Conservation (phyloP, 495 filamentous ascomycete species). For the Astrothelium macrocarpum region DNA sequence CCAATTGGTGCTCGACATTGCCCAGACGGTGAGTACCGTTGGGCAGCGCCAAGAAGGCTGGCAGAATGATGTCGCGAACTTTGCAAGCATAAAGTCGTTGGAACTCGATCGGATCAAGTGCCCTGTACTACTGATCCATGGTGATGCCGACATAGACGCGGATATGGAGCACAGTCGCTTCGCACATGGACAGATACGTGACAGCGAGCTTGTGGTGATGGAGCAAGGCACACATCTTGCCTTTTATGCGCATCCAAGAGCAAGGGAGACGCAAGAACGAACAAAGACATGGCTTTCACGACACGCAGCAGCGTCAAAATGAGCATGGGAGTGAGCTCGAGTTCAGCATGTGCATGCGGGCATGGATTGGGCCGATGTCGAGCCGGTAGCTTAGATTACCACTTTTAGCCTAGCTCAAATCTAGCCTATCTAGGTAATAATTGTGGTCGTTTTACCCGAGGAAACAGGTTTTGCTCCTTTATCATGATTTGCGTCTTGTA, state of each 20-base stretch:
- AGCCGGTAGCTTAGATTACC: neutral
- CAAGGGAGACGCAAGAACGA: neutral
- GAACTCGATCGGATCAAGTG: neutral
- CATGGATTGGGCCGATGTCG: neutral
- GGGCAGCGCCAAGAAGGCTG: neutral
- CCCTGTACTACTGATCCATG: neutral
- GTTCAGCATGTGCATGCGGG: neutral
- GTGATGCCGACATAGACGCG: neutral
- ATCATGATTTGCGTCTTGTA: no score
- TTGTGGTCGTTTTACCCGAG: neutral
- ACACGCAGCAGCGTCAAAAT: neutral
- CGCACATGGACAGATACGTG: neutral
- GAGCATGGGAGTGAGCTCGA: neutral
- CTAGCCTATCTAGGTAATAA: neutral
- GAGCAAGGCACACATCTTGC: neutral
- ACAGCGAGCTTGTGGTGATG: neutral
- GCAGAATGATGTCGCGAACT: neutral
- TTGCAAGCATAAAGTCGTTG: neutral
- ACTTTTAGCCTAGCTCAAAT: neutral
- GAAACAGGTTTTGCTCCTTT: no score
- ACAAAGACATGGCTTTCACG: neutral
- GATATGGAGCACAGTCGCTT: neutral
- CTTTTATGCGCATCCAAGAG: neutral
- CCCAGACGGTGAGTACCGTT: neutral
- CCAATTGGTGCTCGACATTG: neutral